Evolutionary conservation across 202 grass and related monocot genomes (phyloP).

Genomic region (Dendrocalamus latiflorus): DNA sequence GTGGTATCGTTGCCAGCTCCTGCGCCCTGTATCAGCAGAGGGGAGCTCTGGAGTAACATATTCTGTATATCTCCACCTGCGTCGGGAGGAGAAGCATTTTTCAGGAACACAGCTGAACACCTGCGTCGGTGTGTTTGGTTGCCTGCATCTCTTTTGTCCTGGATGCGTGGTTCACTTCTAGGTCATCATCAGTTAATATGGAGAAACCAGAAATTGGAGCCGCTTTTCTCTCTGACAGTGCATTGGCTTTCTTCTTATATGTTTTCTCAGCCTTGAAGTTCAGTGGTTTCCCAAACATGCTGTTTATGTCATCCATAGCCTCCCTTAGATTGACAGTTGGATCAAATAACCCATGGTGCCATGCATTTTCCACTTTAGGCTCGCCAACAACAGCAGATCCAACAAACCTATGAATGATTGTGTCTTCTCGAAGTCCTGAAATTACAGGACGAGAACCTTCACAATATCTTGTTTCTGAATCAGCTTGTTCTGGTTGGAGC

Average conservation of each 20-base stretch:
- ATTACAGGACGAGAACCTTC: slow-evolving; percentile 22
- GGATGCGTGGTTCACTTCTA: slow-evolving; percentile 29
- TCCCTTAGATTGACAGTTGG: slow-evolving; percentile 88
- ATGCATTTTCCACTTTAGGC: slow-evolving; percentile 81
- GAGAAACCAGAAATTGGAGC: slow-evolving; percentile 45
- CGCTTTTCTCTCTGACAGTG: slow-evolving; percentile 35
- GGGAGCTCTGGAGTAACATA: slow-evolving; percentile 51
- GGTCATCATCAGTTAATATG: slow-evolving; percentile 69
- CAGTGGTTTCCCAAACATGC: slow-evolving; percentile 80
- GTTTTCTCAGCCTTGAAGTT: slow-evolving; percentile 55
- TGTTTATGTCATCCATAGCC: slow-evolving; percentile 90
- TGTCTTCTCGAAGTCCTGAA: slow-evolving; percentile 59
- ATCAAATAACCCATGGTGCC: slow-evolving; percentile 84
- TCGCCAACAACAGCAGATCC: slow-evolving; percentile 69
- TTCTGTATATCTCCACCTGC: slow-evolving; percentile 78
- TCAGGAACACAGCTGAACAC: not conserved
- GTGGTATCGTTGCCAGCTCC: slow-evolving; percentile 71
- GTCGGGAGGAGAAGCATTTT: not conserved
- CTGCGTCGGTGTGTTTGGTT: too few species aligned
- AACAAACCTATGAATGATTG: slow-evolving; percentile 75
- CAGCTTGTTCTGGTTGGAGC: slow-evolving; percentile 3
- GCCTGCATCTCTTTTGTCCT: too few species aligned
- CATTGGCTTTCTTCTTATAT: slow-evolving; percentile 33
- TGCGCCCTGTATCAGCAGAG: slow-evolving; percentile 65
- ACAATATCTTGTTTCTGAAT: not conserved